Percentiles rank a stretch among this genome's conserved stretches.
Conservation (phyloP, 345 rosid genomes). For the Murraya koenigii region DNA sequence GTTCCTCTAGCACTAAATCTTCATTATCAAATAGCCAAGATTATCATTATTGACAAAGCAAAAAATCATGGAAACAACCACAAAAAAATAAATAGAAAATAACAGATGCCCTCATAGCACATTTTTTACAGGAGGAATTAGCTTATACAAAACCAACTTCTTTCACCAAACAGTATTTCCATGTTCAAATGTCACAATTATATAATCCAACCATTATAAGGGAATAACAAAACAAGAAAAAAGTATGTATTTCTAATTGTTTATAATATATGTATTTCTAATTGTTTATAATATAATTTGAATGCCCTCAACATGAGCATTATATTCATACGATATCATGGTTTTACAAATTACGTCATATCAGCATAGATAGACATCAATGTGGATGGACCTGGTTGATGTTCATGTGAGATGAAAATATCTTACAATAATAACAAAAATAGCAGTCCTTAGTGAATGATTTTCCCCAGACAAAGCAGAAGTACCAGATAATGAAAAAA, state of each 20-base stretch:
- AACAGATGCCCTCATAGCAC: neutral
- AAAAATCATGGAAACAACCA: neutral
- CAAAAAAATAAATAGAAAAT: neutral
- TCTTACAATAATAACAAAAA: neutral
- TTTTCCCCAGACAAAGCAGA: neutral
- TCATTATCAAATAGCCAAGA: slow-evolving; percentile 30
- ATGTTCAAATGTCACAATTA: neutral
- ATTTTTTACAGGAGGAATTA: neutral
- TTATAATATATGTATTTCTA: neutral
- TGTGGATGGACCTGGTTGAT: neutral
- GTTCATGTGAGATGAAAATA: neutral
- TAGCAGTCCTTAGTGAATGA: neutral
- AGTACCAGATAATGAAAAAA: neutral
- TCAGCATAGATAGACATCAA: neutral
- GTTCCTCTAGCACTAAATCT: slow-evolving; percentile 76
- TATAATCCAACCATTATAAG: neutral
- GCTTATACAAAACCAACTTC: neutral
- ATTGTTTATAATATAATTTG: neutral
- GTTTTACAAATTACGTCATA: neutral
- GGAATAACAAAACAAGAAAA: neutral
- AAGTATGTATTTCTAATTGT: neutral
- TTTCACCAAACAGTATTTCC: neutral
- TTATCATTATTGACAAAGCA: neutral
- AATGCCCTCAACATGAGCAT: neutral
- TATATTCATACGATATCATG: neutral